Percentiles rank a stretch among this genome's conserved stretches.
phyloP scores from a whole-genome alignment of 1,284 basidiomycete species.

The Ceratobasidium sp. region DNA sequence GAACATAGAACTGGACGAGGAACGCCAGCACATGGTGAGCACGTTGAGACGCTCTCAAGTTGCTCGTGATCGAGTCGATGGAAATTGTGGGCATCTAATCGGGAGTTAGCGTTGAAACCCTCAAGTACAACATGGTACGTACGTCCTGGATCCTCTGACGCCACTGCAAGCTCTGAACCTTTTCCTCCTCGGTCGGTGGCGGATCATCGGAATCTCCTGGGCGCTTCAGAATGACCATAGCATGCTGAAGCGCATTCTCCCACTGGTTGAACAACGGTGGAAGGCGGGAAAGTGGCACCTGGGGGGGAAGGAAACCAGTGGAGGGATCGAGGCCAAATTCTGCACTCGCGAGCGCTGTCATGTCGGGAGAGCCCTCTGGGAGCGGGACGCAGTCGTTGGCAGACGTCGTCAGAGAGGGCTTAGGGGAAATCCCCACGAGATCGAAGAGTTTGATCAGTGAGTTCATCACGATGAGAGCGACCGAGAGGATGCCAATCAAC shows the following conservation, averaged over 20 bases:
- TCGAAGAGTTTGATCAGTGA: constrained; percentile 7
- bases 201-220: constrained; percentile 45
- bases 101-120: neutral
- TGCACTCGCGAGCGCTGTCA: constrained; percentile 59
- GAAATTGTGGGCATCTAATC: constrained; percentile 48
- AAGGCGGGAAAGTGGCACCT: constrained; percentile 53
- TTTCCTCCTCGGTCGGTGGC: constrained; percentile 43
- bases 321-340: constrained; percentile 62
- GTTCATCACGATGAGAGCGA: neutral
- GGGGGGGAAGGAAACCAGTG: constrained; percentile 60
- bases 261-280: constrained; percentile 50
- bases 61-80: constrained; percentile 45
- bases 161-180: constrained; percentile 45
- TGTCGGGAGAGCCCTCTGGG: constrained; percentile 52
- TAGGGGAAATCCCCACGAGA: constrained; percentile 2
- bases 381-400: constrained; percentile 44
- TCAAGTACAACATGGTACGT: constrained; percentile 46
- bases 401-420: neutral
- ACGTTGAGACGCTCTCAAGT: constrained; percentile 53
- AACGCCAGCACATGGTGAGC: constrained; percentile 61
- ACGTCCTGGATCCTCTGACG: constrained; percentile 7
- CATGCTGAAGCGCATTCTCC: constrained; percentile 50
- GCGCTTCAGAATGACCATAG: constrained; percentile 47
- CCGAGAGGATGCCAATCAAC: no score
- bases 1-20: constrained; percentile 62